Evolutionary conservation across 371 early-diverging fungal genomes (phyloP).

Genomic region (Cokeromyces recurvatus): DNA sequence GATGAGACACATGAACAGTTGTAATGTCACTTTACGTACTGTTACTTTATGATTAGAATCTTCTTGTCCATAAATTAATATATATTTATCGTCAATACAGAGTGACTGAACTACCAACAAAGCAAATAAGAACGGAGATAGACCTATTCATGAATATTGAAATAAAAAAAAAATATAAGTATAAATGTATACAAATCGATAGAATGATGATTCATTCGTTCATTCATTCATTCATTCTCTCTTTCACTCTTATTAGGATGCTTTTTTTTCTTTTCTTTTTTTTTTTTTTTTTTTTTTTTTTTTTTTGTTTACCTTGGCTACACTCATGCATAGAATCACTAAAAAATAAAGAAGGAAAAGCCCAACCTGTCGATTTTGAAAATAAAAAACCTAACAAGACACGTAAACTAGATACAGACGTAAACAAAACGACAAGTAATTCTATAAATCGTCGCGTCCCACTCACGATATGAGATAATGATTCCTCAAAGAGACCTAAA

Average conservation of each 20-base stretch:
- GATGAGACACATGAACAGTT: slow-evolving; percentile 47
- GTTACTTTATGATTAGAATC: slow-evolving; percentile 32
- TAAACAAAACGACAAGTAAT: slow-evolving; percentile 23
- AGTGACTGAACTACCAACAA: slow-evolving; percentile 53
- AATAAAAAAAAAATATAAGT: slow-evolving; percentile 3
- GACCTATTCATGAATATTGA: slow-evolving; percentile 23
- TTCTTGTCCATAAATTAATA: slow-evolving; percentile 38
- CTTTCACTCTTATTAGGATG: too few relatives aligned
- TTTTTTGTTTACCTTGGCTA: slow-evolving; percentile 47
- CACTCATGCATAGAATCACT: slow-evolving; percentile 59
- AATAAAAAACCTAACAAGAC: slow-evolving; percentile 48
- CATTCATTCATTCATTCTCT: too few relatives aligned
- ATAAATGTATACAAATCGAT: too few relatives aligned
- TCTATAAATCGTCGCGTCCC: slow-evolving; percentile 40
- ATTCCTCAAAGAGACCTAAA: slow-evolving; percentile 48
- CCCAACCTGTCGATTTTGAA: slow-evolving; percentile 54
- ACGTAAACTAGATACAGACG: slow-evolving; percentile 30
- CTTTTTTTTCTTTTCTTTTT: too few relatives aligned
- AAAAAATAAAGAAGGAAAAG: slow-evolving; percentile 53
- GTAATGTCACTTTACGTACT: slow-evolving; percentile 43
- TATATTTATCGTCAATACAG: slow-evolving; percentile 50
- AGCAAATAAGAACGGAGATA: slow-evolving; percentile 55
- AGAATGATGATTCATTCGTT: too few relatives aligned
- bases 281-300: slow-evolving; percentile 7
- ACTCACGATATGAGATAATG: slow-evolving; percentile 41